A percentile compares a stretch with the other conserved stretches of the same genome.
These are phyloP conservation scores for Mycena olivaceomarginata DNA, from an alignment of 768 basidiomycete genomes.

Conservation along the genomic window DNA sequence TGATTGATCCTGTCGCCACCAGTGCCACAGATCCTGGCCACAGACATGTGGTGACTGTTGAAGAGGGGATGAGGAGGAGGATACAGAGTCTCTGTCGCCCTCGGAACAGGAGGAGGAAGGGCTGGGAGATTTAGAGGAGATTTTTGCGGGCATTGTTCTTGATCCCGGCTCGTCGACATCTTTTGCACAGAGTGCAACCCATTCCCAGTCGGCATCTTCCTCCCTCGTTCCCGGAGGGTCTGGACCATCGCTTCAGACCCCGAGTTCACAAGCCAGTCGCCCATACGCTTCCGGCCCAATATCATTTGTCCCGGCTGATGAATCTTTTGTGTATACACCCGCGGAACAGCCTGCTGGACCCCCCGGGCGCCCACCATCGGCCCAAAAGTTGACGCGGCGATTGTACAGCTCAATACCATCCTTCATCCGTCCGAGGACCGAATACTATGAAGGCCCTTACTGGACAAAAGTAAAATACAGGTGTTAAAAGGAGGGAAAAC, in stretches of 20 bases:
- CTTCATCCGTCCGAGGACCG: too few relatives aligned
- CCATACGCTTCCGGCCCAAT: not conserved
- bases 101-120: constrained; percentile 4
- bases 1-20: not conserved
- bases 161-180: not conserved
- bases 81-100: not conserved
- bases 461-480: too few relatives aligned
- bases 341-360: too few relatives aligned
- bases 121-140: constrained; percentile 1
- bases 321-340: too few relatives aligned
- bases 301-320: too few relatives aligned
- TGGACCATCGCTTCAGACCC: not conserved
- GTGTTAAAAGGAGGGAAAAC: too few relatives aligned
- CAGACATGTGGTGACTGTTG: not conserved
- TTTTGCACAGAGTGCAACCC: not conserved
- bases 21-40: not conserved
- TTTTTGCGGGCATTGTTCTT: not conserved
- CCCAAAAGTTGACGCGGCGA: too few relatives aligned
- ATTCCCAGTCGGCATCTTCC: not conserved
- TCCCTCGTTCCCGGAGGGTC: too few relatives aligned
- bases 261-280: not conserved
- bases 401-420: too few relatives aligned
- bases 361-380: too few relatives aligned
- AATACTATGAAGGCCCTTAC: too few relatives aligned
- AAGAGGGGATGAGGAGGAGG: not conserved